Evolutionary conservation across 805 yeast genomes (phyloP).

Genomic region (Schwanniomyces vanrijiae): DNA sequence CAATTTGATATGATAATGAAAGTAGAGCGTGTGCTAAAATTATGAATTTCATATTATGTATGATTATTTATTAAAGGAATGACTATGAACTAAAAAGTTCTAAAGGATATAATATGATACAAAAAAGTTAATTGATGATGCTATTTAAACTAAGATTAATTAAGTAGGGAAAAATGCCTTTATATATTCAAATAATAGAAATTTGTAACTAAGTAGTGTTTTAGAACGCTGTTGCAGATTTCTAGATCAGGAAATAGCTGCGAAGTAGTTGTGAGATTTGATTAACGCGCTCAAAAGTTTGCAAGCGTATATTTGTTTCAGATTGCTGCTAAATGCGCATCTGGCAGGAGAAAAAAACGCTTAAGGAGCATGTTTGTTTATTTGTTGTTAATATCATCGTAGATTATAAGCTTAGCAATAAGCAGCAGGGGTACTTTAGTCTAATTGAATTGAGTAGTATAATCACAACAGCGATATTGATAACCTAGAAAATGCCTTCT

Average conservation of each 20-base stretch:
- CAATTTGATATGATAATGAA: slow-evolving; percentile 2
- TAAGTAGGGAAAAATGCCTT: neutral
- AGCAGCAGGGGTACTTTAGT: no score
- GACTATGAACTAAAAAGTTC: neutral
- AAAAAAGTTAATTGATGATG: neutral
- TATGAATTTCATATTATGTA: neutral
- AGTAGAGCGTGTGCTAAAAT: slow-evolving; percentile 2
- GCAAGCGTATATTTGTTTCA: neutral
- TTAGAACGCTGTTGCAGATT: neutral
- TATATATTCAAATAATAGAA: neutral
- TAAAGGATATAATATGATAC: no score
- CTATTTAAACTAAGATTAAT: neutral
- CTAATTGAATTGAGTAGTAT: neutral
- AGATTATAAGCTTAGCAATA: neutral
- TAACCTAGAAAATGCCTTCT: neutral
- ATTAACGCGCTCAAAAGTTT: neutral
- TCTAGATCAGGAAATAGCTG: neutral
- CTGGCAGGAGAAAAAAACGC: neutral
- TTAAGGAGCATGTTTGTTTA: neutral
- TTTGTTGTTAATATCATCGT: neutral
- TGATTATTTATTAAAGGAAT: neutral
- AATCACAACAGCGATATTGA: neutral
- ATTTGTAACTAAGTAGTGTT: neutral
- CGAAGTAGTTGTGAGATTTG: neutral
- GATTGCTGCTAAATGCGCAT: neutral